These are phyloP conservation scores for Wickerhamiella allomyrinae DNA, from an alignment of 805 yeast genomes.

Conservation along the genomic window DNA sequence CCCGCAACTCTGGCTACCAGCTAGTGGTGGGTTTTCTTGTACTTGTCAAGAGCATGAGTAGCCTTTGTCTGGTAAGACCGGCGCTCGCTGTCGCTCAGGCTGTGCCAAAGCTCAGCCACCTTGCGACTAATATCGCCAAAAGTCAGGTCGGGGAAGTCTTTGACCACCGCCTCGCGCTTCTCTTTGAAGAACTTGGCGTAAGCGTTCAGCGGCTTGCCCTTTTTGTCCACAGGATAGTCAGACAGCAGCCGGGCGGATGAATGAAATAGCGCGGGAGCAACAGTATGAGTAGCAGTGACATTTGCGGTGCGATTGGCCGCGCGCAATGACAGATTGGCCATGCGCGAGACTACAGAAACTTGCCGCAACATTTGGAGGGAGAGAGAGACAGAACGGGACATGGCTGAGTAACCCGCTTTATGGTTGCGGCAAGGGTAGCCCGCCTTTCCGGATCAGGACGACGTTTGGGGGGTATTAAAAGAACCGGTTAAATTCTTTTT, in stretches of 20 bases:
- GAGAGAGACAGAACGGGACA: too few species aligned
- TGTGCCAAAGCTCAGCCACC: constrained; percentile 93
- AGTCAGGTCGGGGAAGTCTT: constrained; percentile 86
- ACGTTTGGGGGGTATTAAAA: too few species aligned
- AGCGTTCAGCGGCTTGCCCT: constrained; percentile 60
- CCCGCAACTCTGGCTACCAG: too few species aligned
- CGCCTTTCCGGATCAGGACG: too few species aligned
- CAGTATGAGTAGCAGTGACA: too few species aligned
- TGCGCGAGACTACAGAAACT: background rate
- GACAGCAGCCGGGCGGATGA: constrained; percentile 10
- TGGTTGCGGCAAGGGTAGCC: too few species aligned
- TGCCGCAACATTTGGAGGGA: too few species aligned
- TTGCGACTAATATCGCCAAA: constrained; percentile 83
- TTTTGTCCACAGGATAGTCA: constrained; percentile 13
- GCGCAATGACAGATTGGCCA: background rate
- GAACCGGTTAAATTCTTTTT: too few species aligned
- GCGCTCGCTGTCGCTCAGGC: constrained; percentile 52
- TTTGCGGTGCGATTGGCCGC: background rate
- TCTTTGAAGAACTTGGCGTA: constrained; percentile 97
- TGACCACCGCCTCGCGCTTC: constrained; percentile 82
- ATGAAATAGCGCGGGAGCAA: background rate
- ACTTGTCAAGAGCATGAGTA: constrained; percentile 81
- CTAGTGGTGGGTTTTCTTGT: constrained; percentile 45
- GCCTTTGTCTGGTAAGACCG: constrained; percentile 49
- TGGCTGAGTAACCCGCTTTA: too few species aligned